Conservation (phyloP, 495 filamentous ascomycete genomes). For the Acidomyces sp. region DNA sequence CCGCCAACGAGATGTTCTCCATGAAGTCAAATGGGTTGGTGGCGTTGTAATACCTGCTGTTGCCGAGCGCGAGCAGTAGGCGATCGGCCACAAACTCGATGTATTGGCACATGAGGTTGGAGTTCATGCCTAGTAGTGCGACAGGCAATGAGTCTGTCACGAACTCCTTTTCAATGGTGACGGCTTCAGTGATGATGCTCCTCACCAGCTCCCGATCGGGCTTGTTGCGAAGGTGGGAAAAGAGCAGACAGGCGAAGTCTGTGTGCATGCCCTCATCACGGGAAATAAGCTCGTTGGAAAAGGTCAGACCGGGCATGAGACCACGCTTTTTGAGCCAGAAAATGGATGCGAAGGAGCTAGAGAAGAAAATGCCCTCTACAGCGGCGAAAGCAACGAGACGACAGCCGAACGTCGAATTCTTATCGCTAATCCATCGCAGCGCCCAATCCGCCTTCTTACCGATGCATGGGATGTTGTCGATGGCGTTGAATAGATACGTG, state of each 20-base stretch:
- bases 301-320: slow-evolving; percentile 94
- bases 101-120: slow-evolving; percentile 96
- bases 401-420: slow-evolving; percentile 83
- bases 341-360: slow-evolving; percentile 95
- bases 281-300: slow-evolving; percentile 99
- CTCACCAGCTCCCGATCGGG: slow-evolving; percentile 67
- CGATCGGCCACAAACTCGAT: slow-evolving; percentile 99
- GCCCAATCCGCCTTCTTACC: slow-evolving; percentile 98
- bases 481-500: slow-evolving; percentile 90
- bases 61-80: slow-evolving; percentile 80
- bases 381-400: slow-evolving; percentile 95
- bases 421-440: slow-evolving; percentile 83
- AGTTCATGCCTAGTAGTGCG: slow-evolving; percentile 92
- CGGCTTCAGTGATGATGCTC: slow-evolving; percentile 86
- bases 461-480: slow-evolving; percentile 97
- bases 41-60: slow-evolving; percentile 80
- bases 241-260: slow-evolving; percentile 93
- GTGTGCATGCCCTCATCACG: slow-evolving; percentile 99
- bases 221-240: slow-evolving; percentile 86
- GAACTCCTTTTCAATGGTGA: slow-evolving; percentile 94
- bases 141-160: slow-evolving; percentile 87
- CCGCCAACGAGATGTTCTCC: slow-evolving; percentile 96
- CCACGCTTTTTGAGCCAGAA: slow-evolving; percentile 99
- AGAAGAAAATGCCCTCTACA: slow-evolving; percentile 99
- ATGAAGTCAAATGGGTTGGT: slow-evolving; percentile 99